Conservation (phyloP, 352 stramenopile genomes). For the Phytophthora podocarpi region DNA sequence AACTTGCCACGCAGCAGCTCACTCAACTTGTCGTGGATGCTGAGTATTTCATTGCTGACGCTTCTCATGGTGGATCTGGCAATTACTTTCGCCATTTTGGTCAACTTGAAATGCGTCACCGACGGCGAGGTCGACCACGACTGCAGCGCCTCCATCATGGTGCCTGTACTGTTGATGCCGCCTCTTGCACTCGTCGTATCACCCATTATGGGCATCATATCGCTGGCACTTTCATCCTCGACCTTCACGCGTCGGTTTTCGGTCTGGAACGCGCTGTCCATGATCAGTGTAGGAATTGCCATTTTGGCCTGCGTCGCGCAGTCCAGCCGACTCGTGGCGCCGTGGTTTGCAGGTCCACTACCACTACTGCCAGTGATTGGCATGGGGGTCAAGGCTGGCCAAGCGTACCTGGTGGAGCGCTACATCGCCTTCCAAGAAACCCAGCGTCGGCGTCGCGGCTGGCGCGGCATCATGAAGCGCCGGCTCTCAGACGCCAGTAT, state of each 20-base stretch:
- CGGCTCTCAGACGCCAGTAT: constrained; percentile 79
- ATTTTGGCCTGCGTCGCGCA: constrained; percentile 68
- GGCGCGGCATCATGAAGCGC: constrained; percentile 85
- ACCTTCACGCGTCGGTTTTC: constrained; percentile 74
- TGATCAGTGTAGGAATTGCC: constrained; percentile 72
- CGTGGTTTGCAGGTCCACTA: constrained; percentile 79
- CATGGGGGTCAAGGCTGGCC: constrained; percentile 67
- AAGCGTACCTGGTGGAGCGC: constrained; percentile 72
- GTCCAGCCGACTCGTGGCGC: constrained; percentile 72
- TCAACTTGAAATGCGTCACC: constrained; percentile 82
- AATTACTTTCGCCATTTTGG: constrained; percentile 81
- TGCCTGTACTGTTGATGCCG: constrained; percentile 71
- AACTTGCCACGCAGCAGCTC: constrained; percentile 64
- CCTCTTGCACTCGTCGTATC: constrained; percentile 74
- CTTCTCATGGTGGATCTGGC: constrained; percentile 79
- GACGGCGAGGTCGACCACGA: constrained; percentile 70
- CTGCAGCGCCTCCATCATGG: constrained; percentile 75
- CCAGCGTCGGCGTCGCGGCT: constrained; percentile 69
- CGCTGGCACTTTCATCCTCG: constrained; percentile 69
- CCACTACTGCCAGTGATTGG: constrained; percentile 71
- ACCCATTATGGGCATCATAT: constrained; percentile 78
- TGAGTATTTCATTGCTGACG: constrained; percentile 63
- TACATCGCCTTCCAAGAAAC: constrained; percentile 86
- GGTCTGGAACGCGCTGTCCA: constrained; percentile 84
- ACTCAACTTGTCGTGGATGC: constrained; percentile 68